Base-by-base conservation (phyloP, 2,329 filamentous ascomycete genomes). In the Colletotrichum spinosum region DNA sequence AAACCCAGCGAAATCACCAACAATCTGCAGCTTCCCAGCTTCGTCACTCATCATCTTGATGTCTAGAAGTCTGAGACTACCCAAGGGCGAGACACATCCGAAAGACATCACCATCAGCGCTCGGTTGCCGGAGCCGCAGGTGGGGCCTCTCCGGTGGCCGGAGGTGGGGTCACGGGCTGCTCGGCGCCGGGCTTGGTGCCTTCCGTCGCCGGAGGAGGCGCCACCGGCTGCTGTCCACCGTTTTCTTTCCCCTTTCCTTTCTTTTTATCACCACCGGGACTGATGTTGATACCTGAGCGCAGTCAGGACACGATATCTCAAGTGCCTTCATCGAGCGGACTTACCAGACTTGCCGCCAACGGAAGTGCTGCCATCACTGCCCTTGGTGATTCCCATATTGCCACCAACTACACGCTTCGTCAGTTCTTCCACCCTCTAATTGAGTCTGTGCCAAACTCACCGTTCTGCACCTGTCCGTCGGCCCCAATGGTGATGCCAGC, bases 331-430 rank as follows among this genome's bases (percentile, higher is more conserved):
- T 41, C 6, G 13, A 4, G 8, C 2, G 25, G 25, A n/a, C 51
- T 44, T n/a, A 65, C 62, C 57, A 34, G 57, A 61, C n/a, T 65
- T 65, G 25, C 62, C 62, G 8, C 62, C 57, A 13, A 65, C 62
- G 5, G 62, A 65, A 11, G 62, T 65, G 25, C 62, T 65, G 8
- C 62, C 62, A 25, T 65, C 62, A 7, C 62, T 65, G 5, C 62
- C 62, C 13, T 65, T 65, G 11, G 57, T 65, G n/a, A 65, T 65
- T 6, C 62, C 62, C 1, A 65, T 46, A n/a, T 65, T 55, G 8
- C 62, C 62, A n/a, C 62, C 62, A 10, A 65, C 62, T 65, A 17
- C 1, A 1, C 9, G 12, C 4, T 35, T 12, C 9, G 15, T 60
- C 8, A 57, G 34, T 49, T 25, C 15, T 42, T 13, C 6, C 10